Conservation (phyloP, 2,329 filamentous ascomycete genomes). For the Neofusicoccum parvum region DNA sequence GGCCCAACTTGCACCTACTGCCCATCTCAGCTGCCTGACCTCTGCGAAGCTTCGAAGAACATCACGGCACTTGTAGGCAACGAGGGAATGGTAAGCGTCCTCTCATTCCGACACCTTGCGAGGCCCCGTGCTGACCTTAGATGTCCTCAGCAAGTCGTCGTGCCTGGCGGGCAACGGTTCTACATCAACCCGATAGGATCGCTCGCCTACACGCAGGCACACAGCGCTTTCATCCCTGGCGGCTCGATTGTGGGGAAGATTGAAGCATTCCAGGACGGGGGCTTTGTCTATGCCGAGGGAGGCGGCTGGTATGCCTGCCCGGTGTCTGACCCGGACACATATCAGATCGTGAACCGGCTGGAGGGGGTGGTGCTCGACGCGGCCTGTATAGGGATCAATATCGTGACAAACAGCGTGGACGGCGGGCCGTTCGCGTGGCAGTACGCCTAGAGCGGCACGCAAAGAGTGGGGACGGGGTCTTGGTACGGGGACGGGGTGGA, state of each 20-base stretch:
- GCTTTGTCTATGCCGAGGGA: conserved; percentile 4
- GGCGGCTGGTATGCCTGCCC: conserved; percentile 15
- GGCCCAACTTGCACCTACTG: neutral
- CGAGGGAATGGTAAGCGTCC: neutral
- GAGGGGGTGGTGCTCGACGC: neutral
- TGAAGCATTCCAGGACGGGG: conserved; percentile 5
- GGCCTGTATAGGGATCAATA: conserved; percentile 9
- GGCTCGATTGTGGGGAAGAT: neutral
- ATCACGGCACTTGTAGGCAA: neutral
- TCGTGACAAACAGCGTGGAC: neutral
- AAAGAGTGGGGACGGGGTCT: conserved; percentile 6
- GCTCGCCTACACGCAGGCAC: conserved; percentile 7
- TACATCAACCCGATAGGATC: conserved; percentile 4
- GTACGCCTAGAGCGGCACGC: conserved; percentile 3
- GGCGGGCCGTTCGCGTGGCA: conserved; percentile 11
- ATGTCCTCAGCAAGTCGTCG: neutral
- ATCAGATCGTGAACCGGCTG: neutral
- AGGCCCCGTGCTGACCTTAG: no score
- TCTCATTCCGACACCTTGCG: neutral
- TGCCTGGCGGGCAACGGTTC: conserved; percentile 18
- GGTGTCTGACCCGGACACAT: neutral
- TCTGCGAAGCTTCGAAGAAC: neutral
- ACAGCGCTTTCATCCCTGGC: conserved; percentile 13
- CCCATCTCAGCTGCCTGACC: neutral
- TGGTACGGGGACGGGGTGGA: conserved; percentile 12